These are phyloP conservation scores for Eucalyptus shirleyi DNA, from an alignment of 345 rosid genomes.

Conservation along the genomic window DNA sequence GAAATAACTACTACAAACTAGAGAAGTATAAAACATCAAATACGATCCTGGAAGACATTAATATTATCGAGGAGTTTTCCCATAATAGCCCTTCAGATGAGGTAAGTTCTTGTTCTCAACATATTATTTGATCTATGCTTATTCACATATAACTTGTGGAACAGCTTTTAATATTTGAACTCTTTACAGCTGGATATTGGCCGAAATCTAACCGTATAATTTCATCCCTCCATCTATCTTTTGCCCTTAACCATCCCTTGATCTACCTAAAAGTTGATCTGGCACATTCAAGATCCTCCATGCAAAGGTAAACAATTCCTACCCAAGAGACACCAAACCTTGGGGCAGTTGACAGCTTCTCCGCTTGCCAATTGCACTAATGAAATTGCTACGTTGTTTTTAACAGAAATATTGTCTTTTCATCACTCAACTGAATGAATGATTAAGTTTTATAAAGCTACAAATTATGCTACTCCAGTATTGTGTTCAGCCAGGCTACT, in stretches of 20 bases:
- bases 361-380: not conserved
- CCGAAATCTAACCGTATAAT: not conserved
- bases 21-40: not conserved
- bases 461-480: not conserved
- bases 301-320: not conserved
- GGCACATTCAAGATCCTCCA: not conserved
- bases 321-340: not conserved
- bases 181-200: not conserved
- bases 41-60: not conserved
- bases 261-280: not conserved
- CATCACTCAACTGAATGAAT: not conserved
- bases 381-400: not conserved
- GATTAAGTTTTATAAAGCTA: not conserved
- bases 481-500: not conserved
- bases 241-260: not conserved
- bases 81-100: not conserved
- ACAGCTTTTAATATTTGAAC: not conserved
- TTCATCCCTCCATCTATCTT: not conserved
- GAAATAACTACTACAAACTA: not conserved
- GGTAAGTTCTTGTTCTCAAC: not conserved
- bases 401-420: not conserved
- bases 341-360: not conserved
- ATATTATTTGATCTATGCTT: not conserved
- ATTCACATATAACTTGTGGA: not conserved
- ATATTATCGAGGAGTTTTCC: not conserved